Evolutionary conservation across 805 yeast species (phyloP).

Genomic region (Alloascoidea africana): DNA sequence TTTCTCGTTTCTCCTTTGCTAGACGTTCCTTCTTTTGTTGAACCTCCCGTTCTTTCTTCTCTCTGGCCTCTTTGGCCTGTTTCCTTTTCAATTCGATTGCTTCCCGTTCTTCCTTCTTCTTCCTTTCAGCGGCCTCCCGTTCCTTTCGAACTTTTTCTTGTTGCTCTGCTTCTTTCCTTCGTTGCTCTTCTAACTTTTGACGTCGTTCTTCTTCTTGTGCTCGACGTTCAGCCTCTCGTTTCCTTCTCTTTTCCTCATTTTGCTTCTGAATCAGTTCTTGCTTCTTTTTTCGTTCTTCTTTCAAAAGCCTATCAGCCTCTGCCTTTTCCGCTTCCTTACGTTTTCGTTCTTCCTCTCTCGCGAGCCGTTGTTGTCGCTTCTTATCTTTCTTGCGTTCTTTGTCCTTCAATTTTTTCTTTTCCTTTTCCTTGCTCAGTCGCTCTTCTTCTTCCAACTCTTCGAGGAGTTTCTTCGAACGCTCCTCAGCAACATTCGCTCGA

Average conservation of each 20-base stretch:
- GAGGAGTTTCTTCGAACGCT: conserved; percentile 24
- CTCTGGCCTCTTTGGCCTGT: conserved; percentile 16
- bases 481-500: conserved; percentile 70
- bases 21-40: conserved; percentile 7
- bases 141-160: conserved; percentile 9
- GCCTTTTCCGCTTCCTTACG: conserved; percentile 18
- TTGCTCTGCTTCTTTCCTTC: conserved; percentile 10
- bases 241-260: conserved; percentile 10
- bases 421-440: conserved; percentile 15
- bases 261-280: conserved; percentile 15
- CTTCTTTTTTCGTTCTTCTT: conserved; percentile 14
- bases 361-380: conserved; percentile 20
- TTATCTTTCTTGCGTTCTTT: conserved; percentile 26
- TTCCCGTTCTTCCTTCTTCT: conserved; percentile 19
- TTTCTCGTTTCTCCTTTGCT: conserved; percentile 8
- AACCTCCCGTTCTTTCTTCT: conserved; percentile 6
- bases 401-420: conserved; percentile 19
- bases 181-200: conserved; percentile 5
- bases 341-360: conserved; percentile 23
- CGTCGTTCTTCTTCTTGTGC: conserved; percentile 13
- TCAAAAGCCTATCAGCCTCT: conserved; percentile 13
- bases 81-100: conserved; percentile 20
- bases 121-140: conserved; percentile 13
- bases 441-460: conserved; percentile 18
- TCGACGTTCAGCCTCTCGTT: conserved; percentile 15